These are phyloP conservation scores for Ajuga reptans DNA, from an alignment of 305 asterid genomes.

Conservation along the genomic window DNA sequence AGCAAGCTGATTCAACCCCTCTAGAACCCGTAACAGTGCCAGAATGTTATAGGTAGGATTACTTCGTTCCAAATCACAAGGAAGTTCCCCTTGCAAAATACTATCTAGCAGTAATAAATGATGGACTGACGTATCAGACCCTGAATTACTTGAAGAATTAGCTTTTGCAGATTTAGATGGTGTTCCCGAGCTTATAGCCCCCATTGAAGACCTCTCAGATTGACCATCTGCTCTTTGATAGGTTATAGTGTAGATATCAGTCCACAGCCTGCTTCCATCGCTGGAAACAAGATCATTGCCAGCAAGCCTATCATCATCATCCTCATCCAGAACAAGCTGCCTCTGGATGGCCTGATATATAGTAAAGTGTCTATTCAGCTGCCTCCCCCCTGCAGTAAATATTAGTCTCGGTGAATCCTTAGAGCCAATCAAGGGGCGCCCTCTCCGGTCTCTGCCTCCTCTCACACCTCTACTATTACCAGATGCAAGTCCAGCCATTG, in stretches of 20 bases:
- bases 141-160: conserved; percentile 39
- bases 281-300: conserved; percentile 74
- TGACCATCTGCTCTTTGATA: conserved; percentile 74
- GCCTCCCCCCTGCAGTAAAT: conserved; percentile 85
- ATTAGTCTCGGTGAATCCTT: conserved; percentile 56
- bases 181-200: conserved; percentile 42
- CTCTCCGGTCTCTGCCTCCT: conserved; percentile 71
- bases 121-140: conserved; percentile 36
- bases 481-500: conserved; percentile 95
- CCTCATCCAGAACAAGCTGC: conserved; percentile 79
- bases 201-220: conserved; percentile 51
- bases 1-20: conserved; percentile 91
- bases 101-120: conserved; percentile 74
- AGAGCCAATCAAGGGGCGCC: conserved; percentile 50
- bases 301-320: conserved; percentile 65
- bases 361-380: conserved; percentile 64
- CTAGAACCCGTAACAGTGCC: conserved; percentile 88
- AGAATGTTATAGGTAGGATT: conserved; percentile 81
- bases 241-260: conserved; percentile 82
- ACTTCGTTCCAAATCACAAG: conserved; percentile 82
- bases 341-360: conserved; percentile 91
- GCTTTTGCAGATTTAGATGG: conserved; percentile 55
- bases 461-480: conserved; percentile 70
- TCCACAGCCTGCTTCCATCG: conserved; percentile 87
- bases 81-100: conserved; percentile 87